phyloP scores from a whole-genome alignment of 441 rosid genomes.

The Populus hybrid region DNA sequence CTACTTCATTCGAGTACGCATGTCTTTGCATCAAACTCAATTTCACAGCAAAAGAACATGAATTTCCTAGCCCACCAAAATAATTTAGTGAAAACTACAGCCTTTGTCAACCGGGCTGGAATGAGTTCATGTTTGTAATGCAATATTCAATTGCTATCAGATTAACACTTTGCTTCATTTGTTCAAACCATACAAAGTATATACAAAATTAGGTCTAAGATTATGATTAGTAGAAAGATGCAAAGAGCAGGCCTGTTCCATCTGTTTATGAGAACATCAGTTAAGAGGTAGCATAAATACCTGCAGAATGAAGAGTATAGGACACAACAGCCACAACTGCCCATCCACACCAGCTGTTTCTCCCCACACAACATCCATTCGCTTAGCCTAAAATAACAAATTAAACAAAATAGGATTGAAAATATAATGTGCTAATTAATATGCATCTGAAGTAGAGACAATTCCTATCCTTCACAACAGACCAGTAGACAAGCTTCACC shows the following conservation, averaged over 20 bases:
- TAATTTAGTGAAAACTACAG: background rate
- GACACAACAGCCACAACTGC: constrained; percentile 86
- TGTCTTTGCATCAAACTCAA: background rate
- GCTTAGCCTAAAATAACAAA: constrained; percentile 64
- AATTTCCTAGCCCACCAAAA: background rate
- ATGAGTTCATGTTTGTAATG: background rate
- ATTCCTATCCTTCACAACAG: background rate
- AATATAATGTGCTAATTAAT: background rate
- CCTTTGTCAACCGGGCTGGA: background rate
- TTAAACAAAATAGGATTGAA: background rate
- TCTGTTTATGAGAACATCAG: background rate
- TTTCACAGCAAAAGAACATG: background rate
- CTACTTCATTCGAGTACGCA: background rate
- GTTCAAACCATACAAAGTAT: background rate
- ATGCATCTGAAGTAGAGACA: background rate
- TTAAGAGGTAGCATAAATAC: constrained; percentile 31
- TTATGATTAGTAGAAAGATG: background rate
- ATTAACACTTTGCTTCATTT: background rate
- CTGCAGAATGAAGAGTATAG: constrained; percentile 90
- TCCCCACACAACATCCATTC: constrained; percentile 99
- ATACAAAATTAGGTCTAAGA: background rate
- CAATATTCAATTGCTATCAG: background rate
- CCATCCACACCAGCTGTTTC: constrained; percentile 99
- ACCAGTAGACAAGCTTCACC: background rate
- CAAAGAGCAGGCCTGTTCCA: background rate